Percentiles rank a stretch among this genome's conserved stretches.
Conservation (phyloP, 352 stramenopile species). For the Phytopythium sindhum region DNA sequence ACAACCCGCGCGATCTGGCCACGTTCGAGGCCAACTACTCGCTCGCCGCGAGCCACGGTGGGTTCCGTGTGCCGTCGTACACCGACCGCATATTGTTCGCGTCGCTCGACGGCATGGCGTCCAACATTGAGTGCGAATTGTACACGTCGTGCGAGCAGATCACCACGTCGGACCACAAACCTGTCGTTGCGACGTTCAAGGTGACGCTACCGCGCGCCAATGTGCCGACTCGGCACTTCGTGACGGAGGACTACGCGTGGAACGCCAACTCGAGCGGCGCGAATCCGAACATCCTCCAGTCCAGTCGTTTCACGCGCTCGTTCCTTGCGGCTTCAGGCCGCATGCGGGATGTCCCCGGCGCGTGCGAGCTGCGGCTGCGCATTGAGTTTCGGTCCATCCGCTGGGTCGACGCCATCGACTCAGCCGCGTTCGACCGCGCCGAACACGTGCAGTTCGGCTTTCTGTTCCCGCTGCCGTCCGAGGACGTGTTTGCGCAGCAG, state of each 20-base stretch:
- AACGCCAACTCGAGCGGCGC: constrained; percentile 40
- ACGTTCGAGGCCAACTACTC: constrained; percentile 63
- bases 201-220: constrained; percentile 22
- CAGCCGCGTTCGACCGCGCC: constrained; percentile 51
- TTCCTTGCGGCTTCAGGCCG: constrained; percentile 21
- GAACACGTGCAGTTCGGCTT: constrained; percentile 72
- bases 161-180: constrained; percentile 81
- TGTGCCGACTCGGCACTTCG: constrained; percentile 7
- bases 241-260: constrained; percentile 27
- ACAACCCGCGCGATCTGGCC: constrained; percentile 21
- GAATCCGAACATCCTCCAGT: constrained; percentile 42
- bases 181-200: constrained; percentile 65
- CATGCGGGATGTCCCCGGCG: constrained; percentile 62
- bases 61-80: constrained; percentile 83
- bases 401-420: constrained; percentile 65
- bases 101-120: constrained; percentile 55
- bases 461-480: constrained; percentile 73
- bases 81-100: constrained; percentile 87
- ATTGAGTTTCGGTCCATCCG: constrained; percentile 71
- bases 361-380: constrained; percentile 56
- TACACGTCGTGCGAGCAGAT: constrained; percentile 81
- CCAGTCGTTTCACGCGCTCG: constrained; percentile 6
- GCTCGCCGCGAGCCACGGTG: constrained; percentile 47
- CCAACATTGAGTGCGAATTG: constrained; percentile 54
- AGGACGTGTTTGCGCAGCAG: constrained; percentile 78